Evolutionary conservation across 2,329 filamentous ascomycete species (phyloP).

Genomic region (Elsinoe australis): DNA sequence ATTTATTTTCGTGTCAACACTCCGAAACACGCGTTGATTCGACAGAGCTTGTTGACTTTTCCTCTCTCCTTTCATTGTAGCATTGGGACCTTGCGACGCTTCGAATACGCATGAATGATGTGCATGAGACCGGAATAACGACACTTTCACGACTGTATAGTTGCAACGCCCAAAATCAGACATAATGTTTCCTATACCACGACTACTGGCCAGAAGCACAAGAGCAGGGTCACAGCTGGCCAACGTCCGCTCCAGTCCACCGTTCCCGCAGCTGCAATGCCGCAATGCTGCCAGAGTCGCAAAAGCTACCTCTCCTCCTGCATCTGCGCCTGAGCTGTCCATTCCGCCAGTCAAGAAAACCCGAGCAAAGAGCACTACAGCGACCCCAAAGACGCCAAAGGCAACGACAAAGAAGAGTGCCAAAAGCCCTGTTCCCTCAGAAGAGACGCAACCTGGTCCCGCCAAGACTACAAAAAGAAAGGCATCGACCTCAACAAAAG

Average conservation of each 20-base stretch:
- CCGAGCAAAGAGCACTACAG: constrained; percentile 13
- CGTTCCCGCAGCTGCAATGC: constrained; percentile 1
- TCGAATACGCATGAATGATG: too few species aligned
- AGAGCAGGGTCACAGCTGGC: background rate
- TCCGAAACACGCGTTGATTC: constrained; percentile 9
- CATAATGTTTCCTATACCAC: background rate
- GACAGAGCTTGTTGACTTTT: background rate
- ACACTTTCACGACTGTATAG: too few species aligned
- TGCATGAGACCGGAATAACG: too few species aligned
- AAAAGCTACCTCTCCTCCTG: background rate
- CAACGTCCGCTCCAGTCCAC: background rate
- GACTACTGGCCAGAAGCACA: constrained; percentile 2
- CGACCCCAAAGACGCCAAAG: background rate
- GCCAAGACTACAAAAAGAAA: constrained; percentile 4
- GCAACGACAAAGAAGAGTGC: constrained; percentile 4
- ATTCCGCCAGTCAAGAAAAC: constrained; percentile 8
- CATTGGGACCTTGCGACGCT: too few species aligned
- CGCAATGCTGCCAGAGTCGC: constrained; percentile 5
- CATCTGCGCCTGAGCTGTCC: background rate
- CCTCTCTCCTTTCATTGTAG: background rate
- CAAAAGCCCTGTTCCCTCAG: background rate
- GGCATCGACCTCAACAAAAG: constrained; percentile 11
- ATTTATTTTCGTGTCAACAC: constrained; percentile 15
- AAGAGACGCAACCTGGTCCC: background rate
- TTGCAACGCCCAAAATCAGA: background rate